A percentile compares a stretch with the other conserved stretches of the same genome.
These are phyloP conservation scores for Boletus subluridellus DNA, from an alignment of 1,284 basidiomycete species.

Conservation along the genomic window DNA sequence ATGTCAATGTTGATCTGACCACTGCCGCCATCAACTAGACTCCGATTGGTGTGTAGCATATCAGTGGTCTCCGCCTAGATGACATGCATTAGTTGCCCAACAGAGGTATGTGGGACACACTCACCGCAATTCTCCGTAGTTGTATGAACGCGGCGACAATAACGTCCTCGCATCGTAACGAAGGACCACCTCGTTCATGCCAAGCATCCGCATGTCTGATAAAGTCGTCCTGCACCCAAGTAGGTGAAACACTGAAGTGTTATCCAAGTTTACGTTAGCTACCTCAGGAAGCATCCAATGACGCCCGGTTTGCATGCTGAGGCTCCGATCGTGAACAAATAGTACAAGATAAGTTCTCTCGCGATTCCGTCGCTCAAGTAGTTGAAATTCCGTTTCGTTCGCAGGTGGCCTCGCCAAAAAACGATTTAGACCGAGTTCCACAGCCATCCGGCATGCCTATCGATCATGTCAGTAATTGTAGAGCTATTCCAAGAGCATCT, in stretches of 20 bases:
- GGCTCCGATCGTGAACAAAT: slow-evolving; percentile 77
- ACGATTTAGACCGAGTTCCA: slow-evolving; percentile 73
- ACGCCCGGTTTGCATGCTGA: slow-evolving; percentile 77
- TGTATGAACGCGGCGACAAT: slow-evolving; percentile 72
- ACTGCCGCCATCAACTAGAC: slow-evolving; percentile 42
- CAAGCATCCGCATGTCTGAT: slow-evolving; percentile 62
- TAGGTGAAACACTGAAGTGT: slow-evolving; percentile 7
- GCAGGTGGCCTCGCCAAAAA: slow-evolving; percentile 51
- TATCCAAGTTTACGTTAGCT: slow-evolving; percentile 2
- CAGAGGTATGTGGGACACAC: slow-evolving; percentile 25
- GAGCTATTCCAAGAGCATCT: background rate
- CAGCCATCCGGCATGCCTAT: slow-evolving; percentile 81
- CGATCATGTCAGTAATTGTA: slow-evolving; percentile 13
- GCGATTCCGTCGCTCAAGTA: slow-evolving; percentile 71
- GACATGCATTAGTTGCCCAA: slow-evolving; percentile 8
- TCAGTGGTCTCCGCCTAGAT: slow-evolving; percentile 71
- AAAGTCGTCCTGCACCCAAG: slow-evolving; percentile 51
- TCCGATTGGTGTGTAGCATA: slow-evolving; percentile 58
- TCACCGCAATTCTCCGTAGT: slow-evolving; percentile 68
- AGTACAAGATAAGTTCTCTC: slow-evolving; percentile 80
- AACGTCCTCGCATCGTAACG: slow-evolving; percentile 71
- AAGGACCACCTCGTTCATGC: slow-evolving; percentile 58
- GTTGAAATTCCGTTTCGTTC: slow-evolving; percentile 60
- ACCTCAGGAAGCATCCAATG: slow-evolving; percentile 81
- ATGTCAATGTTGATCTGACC: slow-evolving; percentile 67